These are phyloP conservation scores for Ogataea saltuana DNA, from an alignment of 805 yeast genomes.

Conservation along the genomic window DNA sequence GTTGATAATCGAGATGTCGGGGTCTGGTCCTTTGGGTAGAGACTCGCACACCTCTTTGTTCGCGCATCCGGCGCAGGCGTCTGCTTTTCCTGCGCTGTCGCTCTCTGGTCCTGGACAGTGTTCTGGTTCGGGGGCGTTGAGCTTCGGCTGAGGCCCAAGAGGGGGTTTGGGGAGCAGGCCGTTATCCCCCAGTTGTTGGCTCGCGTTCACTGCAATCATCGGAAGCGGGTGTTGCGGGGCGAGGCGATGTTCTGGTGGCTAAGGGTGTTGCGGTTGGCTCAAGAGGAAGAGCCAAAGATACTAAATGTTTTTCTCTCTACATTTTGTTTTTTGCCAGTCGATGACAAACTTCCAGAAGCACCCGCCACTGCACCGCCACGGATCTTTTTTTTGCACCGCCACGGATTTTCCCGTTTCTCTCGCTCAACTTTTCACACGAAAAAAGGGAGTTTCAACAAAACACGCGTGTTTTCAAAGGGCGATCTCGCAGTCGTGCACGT, in stretches of 20 bases:
- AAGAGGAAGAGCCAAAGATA: too few relatives aligned
- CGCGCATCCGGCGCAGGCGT: slow-evolving; percentile 94
- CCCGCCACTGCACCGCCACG: slow-evolving; percentile 1
- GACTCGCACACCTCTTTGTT: slow-evolving; percentile 89
- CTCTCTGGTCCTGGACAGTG: slow-evolving; percentile 99
- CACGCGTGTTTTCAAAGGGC: too few relatives aligned
- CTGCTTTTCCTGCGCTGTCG: slow-evolving; percentile 89
- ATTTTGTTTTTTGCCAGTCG: not conserved
- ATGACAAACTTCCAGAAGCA: too few relatives aligned
- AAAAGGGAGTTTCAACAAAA: too few relatives aligned
- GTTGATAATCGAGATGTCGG: slow-evolving; percentile 78
- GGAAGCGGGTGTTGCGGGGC: too few relatives aligned
- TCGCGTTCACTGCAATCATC: slow-evolving; percentile 18
- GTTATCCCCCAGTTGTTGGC: slow-evolving; percentile 9
- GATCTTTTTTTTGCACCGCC: not conserved
- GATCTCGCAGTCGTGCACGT: too few relatives aligned
- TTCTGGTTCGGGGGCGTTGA: slow-evolving; percentile 82
- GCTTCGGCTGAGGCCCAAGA: slow-evolving; percentile 13
- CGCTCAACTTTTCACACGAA: too few relatives aligned
- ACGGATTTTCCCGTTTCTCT: not conserved
- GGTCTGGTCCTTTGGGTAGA: slow-evolving; percentile 92
- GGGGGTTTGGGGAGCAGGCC: too few relatives aligned
- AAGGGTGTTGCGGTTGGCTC: too few relatives aligned
- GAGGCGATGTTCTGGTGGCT: too few relatives aligned
- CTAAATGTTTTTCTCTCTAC: not conserved